Percentiles rank a stretch among this genome's conserved stretches.
Evolutionary conservation across 257 asterid species (phyloP).

Genomic region (Penstemon eatonii): DNA sequence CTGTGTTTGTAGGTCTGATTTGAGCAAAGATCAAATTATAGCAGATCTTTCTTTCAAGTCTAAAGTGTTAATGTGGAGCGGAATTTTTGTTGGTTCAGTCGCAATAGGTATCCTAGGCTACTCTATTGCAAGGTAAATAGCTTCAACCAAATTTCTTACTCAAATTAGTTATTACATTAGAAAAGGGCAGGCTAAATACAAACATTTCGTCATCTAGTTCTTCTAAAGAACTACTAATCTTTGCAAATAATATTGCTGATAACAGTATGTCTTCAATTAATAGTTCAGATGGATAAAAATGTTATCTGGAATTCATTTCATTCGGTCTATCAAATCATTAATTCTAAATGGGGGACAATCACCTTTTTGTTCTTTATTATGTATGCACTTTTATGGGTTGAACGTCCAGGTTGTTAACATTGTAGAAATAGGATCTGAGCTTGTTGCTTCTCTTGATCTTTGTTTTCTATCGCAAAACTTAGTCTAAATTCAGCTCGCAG

Average conservation of each 20-base stretch:
- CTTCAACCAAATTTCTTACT: slow-evolving; percentile 2
- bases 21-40: slow-evolving; percentile 72
- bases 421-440: neutral
- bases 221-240: neutral
- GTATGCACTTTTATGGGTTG: neutral
- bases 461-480: too few relatives aligned
- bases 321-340: slow-evolving; percentile 1
- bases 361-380: neutral
- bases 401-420: neutral
- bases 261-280: neutral
- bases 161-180: slow-evolving; percentile 5
- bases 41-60: slow-evolving; percentile 65
- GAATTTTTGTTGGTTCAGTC: slow-evolving; percentile 66
- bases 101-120: slow-evolving; percentile 74
- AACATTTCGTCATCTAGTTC: slow-evolving; percentile 2
- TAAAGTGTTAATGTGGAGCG: slow-evolving; percentile 66
- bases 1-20: slow-evolving; percentile 54
- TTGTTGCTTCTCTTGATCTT: neutral
- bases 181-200: neutral
- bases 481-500: neutral
- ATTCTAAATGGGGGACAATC: neutral
- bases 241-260: neutral
- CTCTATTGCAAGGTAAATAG: slow-evolving; percentile 65
- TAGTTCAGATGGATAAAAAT: neutral
- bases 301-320: neutral